Evolutionary conservation across 257 asterid species (phyloP), one percentile per base, ranked within the genome.

Genomic region (Rauvolfia tetraphylla): DNA sequence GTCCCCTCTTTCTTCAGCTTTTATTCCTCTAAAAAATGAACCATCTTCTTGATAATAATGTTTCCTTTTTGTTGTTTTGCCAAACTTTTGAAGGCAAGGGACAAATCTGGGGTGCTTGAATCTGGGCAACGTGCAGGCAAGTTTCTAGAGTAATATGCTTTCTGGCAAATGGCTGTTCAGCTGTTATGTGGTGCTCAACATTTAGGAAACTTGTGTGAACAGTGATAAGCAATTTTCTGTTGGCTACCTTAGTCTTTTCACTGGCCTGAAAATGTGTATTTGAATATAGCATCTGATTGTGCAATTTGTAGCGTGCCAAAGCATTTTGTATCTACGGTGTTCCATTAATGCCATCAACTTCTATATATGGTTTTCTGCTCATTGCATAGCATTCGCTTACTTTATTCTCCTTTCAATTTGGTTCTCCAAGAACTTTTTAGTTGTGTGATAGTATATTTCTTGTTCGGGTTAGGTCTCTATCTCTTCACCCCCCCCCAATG

Each of bases 101-200:
- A 58, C 5, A 46, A 59, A 33, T 77, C 66, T 46, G 56, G n/a
- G 62, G 71, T 15, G 22, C 33, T 29, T 39, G 11, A 15, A 23
- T 69, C 75, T 56, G 42, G 17, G 38, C 29, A 71, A 58, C 42
- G 38, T 58, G 38, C 80, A 33, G 81, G 81, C 73, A 71, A 70
- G 81, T 59, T 58, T 31, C n/a, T 63, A 57, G 10, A 11, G 27
- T 70, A 20, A 58, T 57, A 27, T 27, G 29, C 66, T 70, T n/a
- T 69, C 29, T 23, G 33, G 38, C 38, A 36, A 38, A 22, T 66
- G 48, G 25, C 17, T 36, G 29, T 66, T 7, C 22, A 20, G 7
- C 48, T 20, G 49, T 66, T 66, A 36, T 66, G 14, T 36, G 29
- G 49, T 38, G 49, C 49, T 66, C 38, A 22, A 36, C 71, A 20